phyloP scores from a whole-genome alignment of 306 rosid genomes.

The Psophocarpus tetragonolobus region DNA sequence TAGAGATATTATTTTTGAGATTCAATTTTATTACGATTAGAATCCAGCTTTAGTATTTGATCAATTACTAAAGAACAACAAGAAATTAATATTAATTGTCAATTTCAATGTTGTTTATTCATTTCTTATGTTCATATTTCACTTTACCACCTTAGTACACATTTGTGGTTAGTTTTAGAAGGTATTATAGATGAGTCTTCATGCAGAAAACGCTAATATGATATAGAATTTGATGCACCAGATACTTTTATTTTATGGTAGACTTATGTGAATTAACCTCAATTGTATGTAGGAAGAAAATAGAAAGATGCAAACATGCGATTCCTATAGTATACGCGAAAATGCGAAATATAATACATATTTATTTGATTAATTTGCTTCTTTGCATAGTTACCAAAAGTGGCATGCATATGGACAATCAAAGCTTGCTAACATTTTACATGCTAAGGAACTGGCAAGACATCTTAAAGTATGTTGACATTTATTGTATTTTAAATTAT shows the following conservation, averaged over 20 bases:
- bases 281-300: not conserved
- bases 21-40: not conserved
- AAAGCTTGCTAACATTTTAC: constrained; percentile 84
- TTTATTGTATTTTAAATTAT: not conserved
- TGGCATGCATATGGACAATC: constrained; percentile 81
- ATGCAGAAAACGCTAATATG: not conserved
- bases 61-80: not conserved
- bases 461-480: constrained; percentile 52
- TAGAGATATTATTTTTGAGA: not conserved
- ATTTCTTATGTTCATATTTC: not conserved
- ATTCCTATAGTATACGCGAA: not conserved
- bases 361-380: not conserved
- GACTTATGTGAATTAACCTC: not conserved
- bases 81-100: not conserved
- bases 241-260: not conserved
- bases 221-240: not conserved
- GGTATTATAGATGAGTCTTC: not conserved
- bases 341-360: not conserved
- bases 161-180: not conserved
- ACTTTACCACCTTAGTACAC: not conserved
- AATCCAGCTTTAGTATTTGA: not conserved
- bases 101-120: not conserved
- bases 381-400: constrained; percentile 51
- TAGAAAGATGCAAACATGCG: not conserved
- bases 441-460: constrained; percentile 76